Evolutionary conservation across 345 rosid genomes (phyloP).

Genomic region (Aethionema arabicum): DNA sequence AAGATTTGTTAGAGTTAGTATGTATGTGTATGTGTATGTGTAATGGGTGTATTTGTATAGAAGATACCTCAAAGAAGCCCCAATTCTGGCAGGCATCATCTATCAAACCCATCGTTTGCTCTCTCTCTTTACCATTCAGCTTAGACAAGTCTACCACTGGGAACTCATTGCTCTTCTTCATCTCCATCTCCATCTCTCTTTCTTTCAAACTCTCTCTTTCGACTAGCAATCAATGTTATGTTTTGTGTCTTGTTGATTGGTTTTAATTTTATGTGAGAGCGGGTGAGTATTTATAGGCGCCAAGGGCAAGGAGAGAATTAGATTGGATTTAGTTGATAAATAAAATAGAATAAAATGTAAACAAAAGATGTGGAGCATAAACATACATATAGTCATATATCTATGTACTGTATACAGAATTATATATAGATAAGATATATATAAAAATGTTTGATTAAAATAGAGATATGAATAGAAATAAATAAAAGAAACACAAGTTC

Average conservation of each 20-base stretch:
- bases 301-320: slow-evolving; percentile 23
- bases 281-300: slow-evolving; percentile 60
- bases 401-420: neutral
- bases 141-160: slow-evolving; percentile 73
- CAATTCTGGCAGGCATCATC: slow-evolving; percentile 96
- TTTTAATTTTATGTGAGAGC: slow-evolving; percentile 27
- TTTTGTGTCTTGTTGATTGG: slow-evolving; percentile 30
- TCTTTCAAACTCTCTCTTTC: slow-evolving; percentile 11
- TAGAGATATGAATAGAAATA: neutral
- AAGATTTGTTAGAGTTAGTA: no score
- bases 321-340: neutral
- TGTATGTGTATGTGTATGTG: neutral
- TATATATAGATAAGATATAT: neutral
- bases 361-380: slow-evolving; percentile 12
- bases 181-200: slow-evolving; percentile 27
- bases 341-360: neutral
- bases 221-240: slow-evolving; percentile 21
- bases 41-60: neutral
- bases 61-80: slow-evolving; percentile 94
- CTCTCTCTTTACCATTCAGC: slow-evolving; percentile 63
- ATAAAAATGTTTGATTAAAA: slow-evolving; percentile 20
- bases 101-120: slow-evolving; percentile 64
- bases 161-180: slow-evolving; percentile 43
- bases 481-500: slow-evolving; percentile 33
- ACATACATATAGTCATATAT: slow-evolving; percentile 15